A percentile compares a stretch with the other conserved stretches of the same genome.
phyloP scores from a whole-genome alignment of 208 protist genomes.

The Trichomonas vaginalis region DNA sequence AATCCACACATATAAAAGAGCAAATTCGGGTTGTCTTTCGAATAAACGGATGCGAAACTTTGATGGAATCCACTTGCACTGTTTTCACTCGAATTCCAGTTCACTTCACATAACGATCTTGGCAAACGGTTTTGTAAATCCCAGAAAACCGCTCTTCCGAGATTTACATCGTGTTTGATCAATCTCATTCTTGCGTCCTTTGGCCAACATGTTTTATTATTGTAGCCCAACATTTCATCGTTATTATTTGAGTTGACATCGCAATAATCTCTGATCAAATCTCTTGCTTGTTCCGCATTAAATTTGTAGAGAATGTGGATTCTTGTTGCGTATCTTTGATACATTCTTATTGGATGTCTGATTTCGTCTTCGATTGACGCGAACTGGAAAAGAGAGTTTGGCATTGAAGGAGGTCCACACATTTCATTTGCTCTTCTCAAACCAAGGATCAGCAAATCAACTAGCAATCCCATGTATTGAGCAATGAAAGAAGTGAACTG shows the following conservation, averaged over 20 bases:
- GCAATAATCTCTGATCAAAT: conserved; percentile 91
- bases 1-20: conserved; percentile 98
- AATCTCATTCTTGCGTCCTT: conserved; percentile 95
- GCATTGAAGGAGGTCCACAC: conserved; percentile 74
- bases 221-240: conserved; percentile 97
- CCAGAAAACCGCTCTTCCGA: conserved; percentile 97
- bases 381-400: conserved; percentile 95
- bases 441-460: conserved; percentile 95
- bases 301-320: conserved; percentile 92
- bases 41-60: conserved; percentile 97
- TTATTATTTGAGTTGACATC: conserved; percentile 98
- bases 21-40: conserved; percentile 97
- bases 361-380: conserved; percentile 71
- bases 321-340: conserved; percentile 74
- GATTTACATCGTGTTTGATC: conserved; percentile 98
- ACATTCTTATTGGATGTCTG: conserved; percentile 73
- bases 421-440: conserved; percentile 89
- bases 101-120: conserved; percentile 29
- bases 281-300: conserved; percentile 81
- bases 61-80: conserved; percentile 81
- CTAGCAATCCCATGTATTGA: conserved; percentile 97
- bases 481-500: conserved; percentile 98
- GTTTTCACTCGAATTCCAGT: conserved; percentile 46
- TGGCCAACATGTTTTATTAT: conserved; percentile 98
- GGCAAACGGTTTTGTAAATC: conserved; percentile 95